Evolutionary conservation across 371 early-diverging fungal genomes (phyloP).

Genomic region (Mortierella sp.): DNA sequence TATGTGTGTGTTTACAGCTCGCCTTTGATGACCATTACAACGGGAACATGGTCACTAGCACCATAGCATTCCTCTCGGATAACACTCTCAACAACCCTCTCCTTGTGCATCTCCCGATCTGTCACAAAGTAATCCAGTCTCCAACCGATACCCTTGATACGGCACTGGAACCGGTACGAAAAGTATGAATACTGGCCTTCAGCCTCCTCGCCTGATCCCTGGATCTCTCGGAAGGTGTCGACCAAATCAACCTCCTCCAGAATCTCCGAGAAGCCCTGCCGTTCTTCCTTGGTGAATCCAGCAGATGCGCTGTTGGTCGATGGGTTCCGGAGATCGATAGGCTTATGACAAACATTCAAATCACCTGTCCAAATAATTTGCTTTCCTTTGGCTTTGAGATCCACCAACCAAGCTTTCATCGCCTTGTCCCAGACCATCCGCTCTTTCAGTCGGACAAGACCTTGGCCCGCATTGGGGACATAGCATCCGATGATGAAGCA

Average conservation of each 20-base stretch:
- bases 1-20: constrained; percentile 22
- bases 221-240: constrained; percentile 83
- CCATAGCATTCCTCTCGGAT: constrained; percentile 89
- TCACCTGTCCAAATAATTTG: constrained; percentile 92
- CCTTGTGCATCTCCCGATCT: constrained; percentile 69
- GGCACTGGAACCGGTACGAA: constrained; percentile 81
- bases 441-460: constrained; percentile 75
- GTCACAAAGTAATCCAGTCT: constrained; percentile 91
- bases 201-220: constrained; percentile 73
- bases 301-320: constrained; percentile 82
- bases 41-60: constrained; percentile 93
- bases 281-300: constrained; percentile 91
- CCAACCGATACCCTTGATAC: constrained; percentile 89
- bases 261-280: constrained; percentile 78
- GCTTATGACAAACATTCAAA: constrained; percentile 91
- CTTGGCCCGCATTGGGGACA: constrained; percentile 88
- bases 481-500: constrained; percentile 84
- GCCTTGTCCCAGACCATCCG: constrained; percentile 77
- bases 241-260: constrained; percentile 72
- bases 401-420: constrained; percentile 78
- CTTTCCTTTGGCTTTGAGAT: constrained; percentile 78
- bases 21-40: constrained; percentile 74
- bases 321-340: constrained; percentile 88
- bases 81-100: constrained; percentile 73
- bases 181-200: constrained; percentile 86